Conservation (phyloP, 805 yeast species). For the Blastobotrys mokoenaii region DNA sequence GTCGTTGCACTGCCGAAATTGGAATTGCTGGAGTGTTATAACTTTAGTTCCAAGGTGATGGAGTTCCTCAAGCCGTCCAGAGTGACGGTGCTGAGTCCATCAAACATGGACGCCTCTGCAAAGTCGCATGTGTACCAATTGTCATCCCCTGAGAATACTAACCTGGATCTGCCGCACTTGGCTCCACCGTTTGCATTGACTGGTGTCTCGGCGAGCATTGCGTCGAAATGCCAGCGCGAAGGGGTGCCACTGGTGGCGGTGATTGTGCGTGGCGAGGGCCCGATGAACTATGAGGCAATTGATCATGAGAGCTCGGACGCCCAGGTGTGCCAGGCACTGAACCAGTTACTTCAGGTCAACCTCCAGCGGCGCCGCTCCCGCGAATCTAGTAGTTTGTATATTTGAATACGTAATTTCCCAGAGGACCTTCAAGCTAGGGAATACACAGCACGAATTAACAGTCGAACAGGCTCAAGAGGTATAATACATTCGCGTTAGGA, state of each 20-base stretch:
- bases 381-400: no score
- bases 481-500: no score
- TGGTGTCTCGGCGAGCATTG: slow-evolving; percentile 26
- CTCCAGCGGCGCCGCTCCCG: no score
- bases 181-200: slow-evolving; percentile 25
- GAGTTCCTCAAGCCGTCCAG: slow-evolving; percentile 7
- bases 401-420: no score
- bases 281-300: slow-evolving; percentile 24
- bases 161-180: slow-evolving; percentile 13
- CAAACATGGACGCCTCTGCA: slow-evolving; percentile 11
- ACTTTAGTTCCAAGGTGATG: slow-evolving; percentile 11
- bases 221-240: slow-evolving; percentile 20
- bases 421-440: no score
- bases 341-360: no score
- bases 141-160: slow-evolving; percentile 4
- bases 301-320: slow-evolving; percentile 9
- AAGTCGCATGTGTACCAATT: slow-evolving; percentile 9
- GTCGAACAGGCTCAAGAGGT: no score
- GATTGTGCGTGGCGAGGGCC: slow-evolving; percentile 27
- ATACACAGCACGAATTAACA: no score
- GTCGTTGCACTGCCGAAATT: slow-evolving; percentile 10
- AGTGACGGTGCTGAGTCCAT: slow-evolving; percentile 11
- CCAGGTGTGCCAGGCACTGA: slow-evolving; percentile 6
- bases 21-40: slow-evolving; percentile 13
- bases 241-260: slow-evolving; percentile 20